A percentile compares a stretch with the other conserved stretches of the same genome.
Evolutionary conservation across 2,329 filamentous ascomycete species (phyloP).

Genomic region (Volutella citrinella): DNA sequence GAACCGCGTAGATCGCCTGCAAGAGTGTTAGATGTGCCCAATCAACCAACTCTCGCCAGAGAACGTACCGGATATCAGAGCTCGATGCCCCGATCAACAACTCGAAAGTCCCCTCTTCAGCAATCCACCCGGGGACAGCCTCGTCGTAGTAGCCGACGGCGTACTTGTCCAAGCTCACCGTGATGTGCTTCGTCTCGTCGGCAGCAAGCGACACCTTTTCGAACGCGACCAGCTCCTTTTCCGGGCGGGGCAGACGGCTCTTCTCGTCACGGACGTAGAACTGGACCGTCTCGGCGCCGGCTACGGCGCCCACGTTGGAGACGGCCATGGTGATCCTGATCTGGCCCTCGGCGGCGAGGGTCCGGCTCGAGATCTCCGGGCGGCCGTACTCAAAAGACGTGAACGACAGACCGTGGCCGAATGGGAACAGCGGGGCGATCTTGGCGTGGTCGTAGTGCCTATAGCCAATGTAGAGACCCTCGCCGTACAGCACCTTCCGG

Average conservation of each 20-base stretch:
- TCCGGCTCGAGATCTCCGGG: constrained; percentile 45
- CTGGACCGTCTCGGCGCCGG: constrained; percentile 65
- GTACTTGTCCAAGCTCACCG: constrained; percentile 45
- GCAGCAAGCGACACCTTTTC: constrained; percentile 59
- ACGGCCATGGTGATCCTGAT: constrained; percentile 47
- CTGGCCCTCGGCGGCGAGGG: constrained; percentile 36
- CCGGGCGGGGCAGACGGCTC: constrained; percentile 60
- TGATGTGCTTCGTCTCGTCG: constrained; percentile 52
- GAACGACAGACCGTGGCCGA: constrained; percentile 73
- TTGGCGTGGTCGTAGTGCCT: constrained; percentile 64
- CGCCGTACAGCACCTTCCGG: constrained; percentile 64
- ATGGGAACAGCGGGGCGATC: constrained; percentile 63
- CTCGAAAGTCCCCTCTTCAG: constrained; percentile 61
- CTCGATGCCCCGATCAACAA: constrained; percentile 61
- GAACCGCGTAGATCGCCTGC: constrained; percentile 51
- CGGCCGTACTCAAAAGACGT: constrained; percentile 64
- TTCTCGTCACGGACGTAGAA: constrained; percentile 64
- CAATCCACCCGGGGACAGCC: constrained; percentile 57
- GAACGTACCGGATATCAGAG: constrained; percentile 60
- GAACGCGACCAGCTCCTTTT: constrained; percentile 70
- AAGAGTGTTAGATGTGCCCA: too few species aligned
- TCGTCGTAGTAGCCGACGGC: constrained; percentile 63
- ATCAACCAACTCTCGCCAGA: too few species aligned
- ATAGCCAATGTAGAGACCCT: constrained; percentile 73
- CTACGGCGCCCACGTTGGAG: constrained; percentile 52